phyloP scores from a whole-genome alignment of 2,329 filamentous ascomycete species.

The Penicillium aurantiogriseum region DNA sequence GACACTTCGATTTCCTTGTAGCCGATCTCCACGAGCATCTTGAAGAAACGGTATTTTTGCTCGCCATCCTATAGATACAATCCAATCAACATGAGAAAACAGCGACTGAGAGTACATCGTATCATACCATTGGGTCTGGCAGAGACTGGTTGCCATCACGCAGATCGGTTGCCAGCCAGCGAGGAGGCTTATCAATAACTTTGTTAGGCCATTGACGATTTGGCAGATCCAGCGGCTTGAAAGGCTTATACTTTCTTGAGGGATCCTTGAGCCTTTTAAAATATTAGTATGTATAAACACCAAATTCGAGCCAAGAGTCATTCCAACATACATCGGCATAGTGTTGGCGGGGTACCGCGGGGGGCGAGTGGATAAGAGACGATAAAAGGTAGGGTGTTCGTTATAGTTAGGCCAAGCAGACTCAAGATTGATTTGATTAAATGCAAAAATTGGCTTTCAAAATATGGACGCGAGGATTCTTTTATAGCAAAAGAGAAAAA shows the following conservation, averaged over 20 bases:
- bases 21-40: conserved; percentile 86
- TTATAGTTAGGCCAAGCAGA: conserved; percentile 1
- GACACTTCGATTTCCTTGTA: conserved; percentile 98
- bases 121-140: conserved; percentile 81
- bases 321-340: conserved; percentile 40
- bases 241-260: conserved; percentile 49
- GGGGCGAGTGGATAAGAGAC: conserved; percentile 21
- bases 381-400: neutral
- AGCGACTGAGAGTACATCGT: neutral
- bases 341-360: conserved; percentile 27
- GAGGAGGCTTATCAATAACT: conserved; percentile 76
- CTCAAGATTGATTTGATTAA: neutral
- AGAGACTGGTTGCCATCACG: conserved; percentile 93
- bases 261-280: conserved; percentile 48
- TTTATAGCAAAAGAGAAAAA: conserved; percentile 4
- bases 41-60: conserved; percentile 93
- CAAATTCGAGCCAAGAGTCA: neutral
- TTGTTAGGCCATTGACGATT: conserved; percentile 74
- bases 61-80: conserved; percentile 68
- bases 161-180: conserved; percentile 87
- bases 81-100: neutral
- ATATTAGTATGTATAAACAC: conserved; percentile 8
- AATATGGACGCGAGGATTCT: neutral
- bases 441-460: conserved; percentile 3
- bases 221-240: conserved; percentile 49